Base-by-base conservation (phyloP, 371 early-diverging fungal genomes). In the Entomophthora muscae region DNA sequence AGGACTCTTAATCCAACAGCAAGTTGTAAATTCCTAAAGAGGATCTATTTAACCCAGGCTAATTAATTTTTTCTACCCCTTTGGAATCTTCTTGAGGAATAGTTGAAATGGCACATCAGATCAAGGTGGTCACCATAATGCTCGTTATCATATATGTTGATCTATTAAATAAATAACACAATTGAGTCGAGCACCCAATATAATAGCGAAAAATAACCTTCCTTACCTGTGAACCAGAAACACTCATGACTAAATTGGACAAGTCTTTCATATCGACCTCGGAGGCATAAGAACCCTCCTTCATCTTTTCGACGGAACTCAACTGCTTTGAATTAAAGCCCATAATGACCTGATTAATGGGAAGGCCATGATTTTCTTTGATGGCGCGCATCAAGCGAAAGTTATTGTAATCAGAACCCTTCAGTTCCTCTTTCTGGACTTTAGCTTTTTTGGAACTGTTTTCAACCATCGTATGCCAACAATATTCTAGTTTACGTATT, bases 141-240 rank as follows among this genome's bases (percentile, higher is more conserved):
- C n/a, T 55, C 24, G n/a, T 55, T 55, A 55, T 55, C 56, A 26
- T 55, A 55, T 3, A 55, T 55, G 56, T 55, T 55, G 22, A 55
- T 7, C 56, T 55, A 55, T 22, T 22, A 24, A 22, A 55, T 24
- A 55, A 26, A 7, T 27, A 22, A 55, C 26, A 22, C 10, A 24
- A 26, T 24, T 55, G 5, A 55, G 22, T 26, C n/a, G n/a, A n/a
- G n/a, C n/a, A n/a, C n/a, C n/a, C n/a, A n/a, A n/a, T n/a, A n/a
- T 24, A 22, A n/a, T 55, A 22, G 17, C 28, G 22, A 7, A 22
- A n/a, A 22, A 7, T 22, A 55, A 24, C 3, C n/a, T 55, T 55
- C 3, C 28, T 55, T 55, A 24, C 22, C 56, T 55, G 56, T 17
- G 22, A 24, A 55, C n/a, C 26, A 12, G 24, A 3, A 13, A 55